Conservation (phyloP, 2,329 filamentous ascomycete genomes). For the Teratosphaeria zuluensis region DNA sequence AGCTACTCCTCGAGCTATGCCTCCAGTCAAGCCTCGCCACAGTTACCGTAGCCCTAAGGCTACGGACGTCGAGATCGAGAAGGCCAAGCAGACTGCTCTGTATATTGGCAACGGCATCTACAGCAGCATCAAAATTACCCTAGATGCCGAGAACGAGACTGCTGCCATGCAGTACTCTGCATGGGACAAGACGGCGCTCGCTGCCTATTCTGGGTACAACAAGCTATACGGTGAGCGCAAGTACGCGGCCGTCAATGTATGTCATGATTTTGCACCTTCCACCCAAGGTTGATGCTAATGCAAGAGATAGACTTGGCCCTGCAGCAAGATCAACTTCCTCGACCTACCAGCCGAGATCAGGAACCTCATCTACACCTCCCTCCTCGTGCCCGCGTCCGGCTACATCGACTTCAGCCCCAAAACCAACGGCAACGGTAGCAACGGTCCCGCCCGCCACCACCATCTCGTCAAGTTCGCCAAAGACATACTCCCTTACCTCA, state of each 20-base stretch:
- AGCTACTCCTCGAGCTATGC: not conserved
- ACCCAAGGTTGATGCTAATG: not conserved
- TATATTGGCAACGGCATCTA: not conserved
- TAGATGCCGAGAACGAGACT: not conserved
- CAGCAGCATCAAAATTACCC: not conserved
- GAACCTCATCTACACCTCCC: slow-evolving; percentile 3
- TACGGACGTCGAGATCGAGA: not conserved
- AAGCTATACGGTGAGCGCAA: slow-evolving; percentile 2
- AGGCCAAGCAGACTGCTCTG: not conserved
- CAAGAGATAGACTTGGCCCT: not conserved
- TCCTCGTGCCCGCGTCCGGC: not conserved
- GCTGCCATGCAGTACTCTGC: not conserved
- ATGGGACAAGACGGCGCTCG: not conserved
- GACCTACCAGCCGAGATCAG: slow-evolving; percentile 6
- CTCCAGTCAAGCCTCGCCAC: not conserved
- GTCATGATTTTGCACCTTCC: not conserved
- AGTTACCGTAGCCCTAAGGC: not conserved
- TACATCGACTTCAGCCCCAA: slow-evolving; percentile 3
- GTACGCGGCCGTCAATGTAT: not conserved
- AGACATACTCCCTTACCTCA: not conserved
- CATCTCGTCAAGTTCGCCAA: not conserved
- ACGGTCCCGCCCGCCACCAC: not conserved
- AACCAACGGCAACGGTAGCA: not conserved
- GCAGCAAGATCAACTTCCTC: slow-evolving; percentile 2
- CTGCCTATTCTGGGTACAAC: not conserved